Conservation (phyloP, 306 rosid genomes). For the Cyclanthera cordifolia region DNA sequence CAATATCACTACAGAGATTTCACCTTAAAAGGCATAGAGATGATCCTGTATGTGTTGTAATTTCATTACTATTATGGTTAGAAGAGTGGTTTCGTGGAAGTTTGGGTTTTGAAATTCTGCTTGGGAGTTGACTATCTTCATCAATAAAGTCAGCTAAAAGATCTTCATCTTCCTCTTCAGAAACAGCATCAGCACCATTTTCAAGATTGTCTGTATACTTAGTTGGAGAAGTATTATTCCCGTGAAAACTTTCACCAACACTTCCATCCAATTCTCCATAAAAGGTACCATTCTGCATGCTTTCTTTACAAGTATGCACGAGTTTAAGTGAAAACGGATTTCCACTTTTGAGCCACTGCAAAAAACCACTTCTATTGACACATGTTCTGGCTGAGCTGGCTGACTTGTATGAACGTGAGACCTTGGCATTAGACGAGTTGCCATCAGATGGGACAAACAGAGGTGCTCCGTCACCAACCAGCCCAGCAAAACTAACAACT, state of each 20-base stretch:
- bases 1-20: constrained; percentile 21
- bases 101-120: constrained; percentile 58
- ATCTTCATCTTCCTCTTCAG: constrained; percentile 90
- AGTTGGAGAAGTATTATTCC: constrained; percentile 44
- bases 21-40: constrained; percentile 84
- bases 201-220: constrained; percentile 32
- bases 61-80: constrained; percentile 46
- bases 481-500: constrained; percentile 87
- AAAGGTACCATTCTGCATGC: constrained; percentile 38
- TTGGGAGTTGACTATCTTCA: constrained; percentile 98
- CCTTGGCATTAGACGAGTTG: constrained; percentile 31
- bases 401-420: constrained; percentile 36
- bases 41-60: constrained; percentile 76
- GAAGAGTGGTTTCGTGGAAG: constrained; percentile 33
- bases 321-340: constrained; percentile 67
- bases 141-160: constrained; percentile 99
- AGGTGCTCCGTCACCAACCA: constrained; percentile 94
- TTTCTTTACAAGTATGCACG: constrained; percentile 40
- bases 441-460: constrained; percentile 48
- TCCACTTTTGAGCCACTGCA: constrained; percentile 63
- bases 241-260: constrained; percentile 25
- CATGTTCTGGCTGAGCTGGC: constrained; percentile 30
- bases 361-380: constrained; percentile 53
- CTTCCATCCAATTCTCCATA: constrained; percentile 52
- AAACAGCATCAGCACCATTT: constrained; percentile 49